phyloP scores from a whole-genome alignment of 441 rosid species.

The Mallotus japonicus region DNA sequence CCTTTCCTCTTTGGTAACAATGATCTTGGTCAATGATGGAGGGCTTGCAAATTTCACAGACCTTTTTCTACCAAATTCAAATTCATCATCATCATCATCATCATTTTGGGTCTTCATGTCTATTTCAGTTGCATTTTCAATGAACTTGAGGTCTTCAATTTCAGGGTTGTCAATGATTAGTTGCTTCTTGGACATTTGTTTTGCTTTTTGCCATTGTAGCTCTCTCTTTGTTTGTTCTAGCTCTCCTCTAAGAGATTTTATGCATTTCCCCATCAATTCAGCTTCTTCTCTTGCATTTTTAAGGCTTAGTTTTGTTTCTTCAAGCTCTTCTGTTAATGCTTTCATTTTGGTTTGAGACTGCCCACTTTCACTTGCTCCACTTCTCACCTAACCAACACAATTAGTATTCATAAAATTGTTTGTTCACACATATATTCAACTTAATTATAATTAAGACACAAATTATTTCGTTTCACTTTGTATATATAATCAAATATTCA shows the following conservation, averaged over 20 bases:
- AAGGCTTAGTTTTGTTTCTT: conserved; percentile 51
- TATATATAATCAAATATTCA: no score
- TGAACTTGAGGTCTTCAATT: conserved; percentile 50
- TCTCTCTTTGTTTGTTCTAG: conserved; percentile 50
- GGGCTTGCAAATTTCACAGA: conserved; percentile 75
- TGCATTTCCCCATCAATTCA: conserved; percentile 31
- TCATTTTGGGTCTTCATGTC: conserved; percentile 22
- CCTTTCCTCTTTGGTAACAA: conserved; percentile 34
- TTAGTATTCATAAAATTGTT: background rate
- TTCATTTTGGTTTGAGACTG: conserved; percentile 27
- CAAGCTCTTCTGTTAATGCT: conserved; percentile 48
- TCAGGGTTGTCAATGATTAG: conserved; percentile 30
- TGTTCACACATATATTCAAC: no score
- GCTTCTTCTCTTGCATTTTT: conserved; percentile 50
- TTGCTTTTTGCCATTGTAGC: conserved; percentile 34
- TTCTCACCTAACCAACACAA: conserved; percentile 31
- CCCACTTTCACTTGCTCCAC: conserved; percentile 26
- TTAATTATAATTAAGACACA: no score
- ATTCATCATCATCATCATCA: conserved; percentile 14
- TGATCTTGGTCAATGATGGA: conserved; percentile 45
- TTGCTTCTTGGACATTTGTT: conserved; percentile 25
- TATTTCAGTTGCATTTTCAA: conserved; percentile 37
- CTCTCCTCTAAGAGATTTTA: conserved; percentile 47
- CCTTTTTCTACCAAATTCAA: conserved; percentile 44
- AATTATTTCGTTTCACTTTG: background rate